Evolutionary conservation across 1,139 yeast genomes (phyloP).

Genomic region (Sugiyamaella xylanicola): DNA sequence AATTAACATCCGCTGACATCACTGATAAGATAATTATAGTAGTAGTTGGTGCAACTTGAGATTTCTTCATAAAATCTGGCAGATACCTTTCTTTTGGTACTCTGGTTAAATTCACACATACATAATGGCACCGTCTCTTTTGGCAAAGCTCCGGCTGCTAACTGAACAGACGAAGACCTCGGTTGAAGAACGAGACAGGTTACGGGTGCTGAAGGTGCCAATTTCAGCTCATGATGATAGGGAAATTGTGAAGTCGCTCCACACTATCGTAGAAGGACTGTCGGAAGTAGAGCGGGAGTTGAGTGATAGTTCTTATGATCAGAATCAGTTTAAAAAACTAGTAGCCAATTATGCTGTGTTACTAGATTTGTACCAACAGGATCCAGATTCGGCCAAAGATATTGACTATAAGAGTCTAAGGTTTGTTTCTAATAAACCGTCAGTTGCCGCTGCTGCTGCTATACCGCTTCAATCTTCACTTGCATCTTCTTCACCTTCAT

Average conservation of each 20-base stretch:
- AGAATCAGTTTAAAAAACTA: conserved; percentile 22
- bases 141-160: conserved; percentile 33
- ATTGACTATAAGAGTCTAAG: conserved; percentile 15
- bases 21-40: too few species aligned
- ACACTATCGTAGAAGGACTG: conserved; percentile 44
- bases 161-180: conserved; percentile 48
- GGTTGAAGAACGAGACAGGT: conserved; percentile 55
- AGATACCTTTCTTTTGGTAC: too few species aligned
- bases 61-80: too few species aligned
- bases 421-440: neutral
- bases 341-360: conserved; percentile 21
- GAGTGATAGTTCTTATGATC: conserved; percentile 17
- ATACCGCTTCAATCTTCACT: conserved; percentile 2
- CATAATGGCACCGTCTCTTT: conserved; percentile 23
- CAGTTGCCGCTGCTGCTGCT: neutral
- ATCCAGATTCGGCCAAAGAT: conserved; percentile 20
- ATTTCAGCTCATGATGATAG: conserved; percentile 58
- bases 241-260: conserved; percentile 52
- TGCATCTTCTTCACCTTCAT: conserved; percentile 3
- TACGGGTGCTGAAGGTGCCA: conserved; percentile 49
- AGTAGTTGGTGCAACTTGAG: too few species aligned
- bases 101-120: too few species aligned
- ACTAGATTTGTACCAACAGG: conserved; percentile 24
- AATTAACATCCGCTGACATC: too few species aligned
- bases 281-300: conserved; percentile 28